Evolutionary conservation across 306 rosid species (phyloP), one percentile per base, ranked within the genome.

Genomic region (Mimosa bimucronata): DNA sequence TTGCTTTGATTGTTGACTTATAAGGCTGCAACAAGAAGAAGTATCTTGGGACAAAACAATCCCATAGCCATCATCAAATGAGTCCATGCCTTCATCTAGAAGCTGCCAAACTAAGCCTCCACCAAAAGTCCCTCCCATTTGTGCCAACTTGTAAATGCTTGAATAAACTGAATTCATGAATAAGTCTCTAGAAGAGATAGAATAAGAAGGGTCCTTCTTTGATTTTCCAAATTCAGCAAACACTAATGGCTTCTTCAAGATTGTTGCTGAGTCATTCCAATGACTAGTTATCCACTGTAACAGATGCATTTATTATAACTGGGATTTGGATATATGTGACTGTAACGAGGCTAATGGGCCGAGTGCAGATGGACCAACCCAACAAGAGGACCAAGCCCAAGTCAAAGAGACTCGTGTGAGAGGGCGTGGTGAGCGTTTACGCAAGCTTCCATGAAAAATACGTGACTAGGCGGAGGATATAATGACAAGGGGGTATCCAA

Each of bases 81-180:
- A 8, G 7, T 85, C 90, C 88, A 87, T 88, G 29, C 85, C 87
- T 80, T 82, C 85, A 23, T 86, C 88, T 78, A 87, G 42, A 53
- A 87, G 76, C 66, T 85, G 91, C 90, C 91, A 90, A 78, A 88
- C 87, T 76, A 87, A 64, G 0, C 86, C 92, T 4, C 88, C 92
- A 12, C 77, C 87, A 66, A 87, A 74, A 25, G 88, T 75, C 50
- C 91, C 88, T 58, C 87, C 84, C 45, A 48, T 78, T 41, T 52
- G 57, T 45, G 87, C 85, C 71, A 80, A 85, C 28, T 44, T 44
- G 48, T 78, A 88, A 10, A 88, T 83, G 75, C 52, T 70, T 73
- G 81, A 53, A 73, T 88, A 88, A 2, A 85, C 42, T 30, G 14
- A 28, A 60, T 18, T 80, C 80, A 90, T 67, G 34, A n/a, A 68